These are phyloP conservation scores for Phaeosphaeria sp. DNA, from an alignment of 2,329 filamentous ascomycete species.

Conservation along the genomic window DNA sequence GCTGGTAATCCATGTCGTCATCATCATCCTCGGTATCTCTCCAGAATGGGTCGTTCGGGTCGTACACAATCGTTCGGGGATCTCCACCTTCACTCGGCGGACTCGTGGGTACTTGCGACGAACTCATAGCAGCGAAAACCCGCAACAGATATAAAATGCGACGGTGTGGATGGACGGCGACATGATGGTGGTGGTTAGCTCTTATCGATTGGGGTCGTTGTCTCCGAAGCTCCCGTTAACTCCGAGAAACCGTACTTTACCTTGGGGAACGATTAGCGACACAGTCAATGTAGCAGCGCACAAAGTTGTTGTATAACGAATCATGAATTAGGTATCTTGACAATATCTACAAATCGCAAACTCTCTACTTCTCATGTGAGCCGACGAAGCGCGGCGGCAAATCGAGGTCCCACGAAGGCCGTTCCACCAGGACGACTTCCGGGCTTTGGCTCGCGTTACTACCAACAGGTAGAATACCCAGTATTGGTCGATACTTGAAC, in stretches of 20 bases:
- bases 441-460: conserved; percentile 54
- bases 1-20: conserved; percentile 61
- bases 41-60: conserved; percentile 44
- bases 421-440: conserved; percentile 88
- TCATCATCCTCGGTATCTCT: conserved; percentile 44
- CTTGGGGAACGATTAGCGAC: not conserved
- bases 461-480: conserved; percentile 71
- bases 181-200: conserved; percentile 2
- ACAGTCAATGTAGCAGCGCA: not conserved
- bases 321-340: conserved; percentile 8
- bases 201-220: conserved; percentile 7
- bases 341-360: not conserved
- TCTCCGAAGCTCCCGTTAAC: conserved; percentile 1
- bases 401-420: conserved; percentile 83
- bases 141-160: conserved; percentile 2
- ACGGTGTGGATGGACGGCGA: not conserved
- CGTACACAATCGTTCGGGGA: conserved; percentile 37
- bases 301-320: not conserved
- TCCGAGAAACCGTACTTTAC: not conserved
- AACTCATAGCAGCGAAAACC: conserved; percentile 29
- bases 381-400: conserved; percentile 69
- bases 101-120: conserved; percentile 28
- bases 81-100: conserved; percentile 34
- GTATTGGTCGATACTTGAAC: conserved; percentile 91
- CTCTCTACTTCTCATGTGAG: conserved; percentile 39